Base-by-base conservation (phyloP, 2,329 filamentous ascomycete species). In the Fusarium sp. region DNA sequence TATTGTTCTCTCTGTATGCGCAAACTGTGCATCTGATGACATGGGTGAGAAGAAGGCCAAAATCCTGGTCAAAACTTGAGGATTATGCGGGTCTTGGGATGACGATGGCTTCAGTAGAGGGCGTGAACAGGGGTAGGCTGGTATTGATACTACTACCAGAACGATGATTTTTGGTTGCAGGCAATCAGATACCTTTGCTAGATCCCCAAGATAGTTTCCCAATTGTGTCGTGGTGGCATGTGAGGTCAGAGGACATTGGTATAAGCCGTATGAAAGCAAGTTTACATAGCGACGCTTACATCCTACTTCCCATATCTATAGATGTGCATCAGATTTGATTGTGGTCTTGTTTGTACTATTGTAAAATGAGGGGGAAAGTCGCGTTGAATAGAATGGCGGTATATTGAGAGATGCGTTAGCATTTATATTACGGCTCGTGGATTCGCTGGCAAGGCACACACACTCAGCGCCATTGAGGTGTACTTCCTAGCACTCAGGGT, bases 41-140 rank as follows among this genome's bases (percentile, higher is more conserved):
- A 23, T 57, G 25, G 51, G 19, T 21, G 29, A 27, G 29, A 29
- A 8, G 29, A 21, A 37, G 25, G 42, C n/a, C 14, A 21, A 25
- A 39, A 49, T 64, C 52, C 41, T 44, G 27, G 35, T 33, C 17
- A 37, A 27, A 50, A 48, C 53, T 42, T 45, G 33, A 13, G 19
- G 21, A 25, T 54, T 45, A 44, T 63, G 42, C 53, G 48, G 52
- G 61, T 14, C 36, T 10, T 7, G 5, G 29, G 41, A 19, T 27
- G 32, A 42, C 29, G 25, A 51, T 58, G 42, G 51, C 14, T 23
- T 43, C 36, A 32, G 19, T 29, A 10, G 6, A 39, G 33, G 48
- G 17, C 11, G 15, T 13, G 15, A 38, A 38, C 21, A 43, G 31
- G 6, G 27, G 4, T 41, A 27, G 10, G 33, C 15, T 5, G 9